Evolutionary conservation across 768 basidiomycete genomes (phyloP).

Genomic region (Amyloporia xantha): DNA sequence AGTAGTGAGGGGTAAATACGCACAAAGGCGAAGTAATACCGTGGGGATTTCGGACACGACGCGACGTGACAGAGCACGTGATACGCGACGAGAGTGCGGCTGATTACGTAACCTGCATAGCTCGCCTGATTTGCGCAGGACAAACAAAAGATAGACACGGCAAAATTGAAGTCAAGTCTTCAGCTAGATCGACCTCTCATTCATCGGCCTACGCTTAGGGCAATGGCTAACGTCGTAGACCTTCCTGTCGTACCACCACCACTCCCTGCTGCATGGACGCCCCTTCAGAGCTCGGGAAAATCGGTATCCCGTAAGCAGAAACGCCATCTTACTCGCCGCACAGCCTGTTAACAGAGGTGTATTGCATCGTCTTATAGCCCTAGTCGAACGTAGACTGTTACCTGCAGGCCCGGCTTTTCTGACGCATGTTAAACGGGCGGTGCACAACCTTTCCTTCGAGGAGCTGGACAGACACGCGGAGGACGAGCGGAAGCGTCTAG

Average conservation of each 20-base stretch:
- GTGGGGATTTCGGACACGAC: no score
- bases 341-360: slow-evolving; percentile 6
- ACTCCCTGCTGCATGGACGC: slow-evolving; percentile 38
- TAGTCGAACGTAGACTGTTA: slow-evolving; percentile 50
- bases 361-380: slow-evolving; percentile 25
- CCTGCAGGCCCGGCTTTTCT: slow-evolving; percentile 88
- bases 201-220: slow-evolving; percentile 4
- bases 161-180: no score
- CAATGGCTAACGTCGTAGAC: slow-evolving; percentile 25
- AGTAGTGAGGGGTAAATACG: no score
- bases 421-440: slow-evolving; percentile 67
- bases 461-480: slow-evolving; percentile 69
- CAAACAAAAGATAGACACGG: no score
- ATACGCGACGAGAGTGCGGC: no score
- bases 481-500: slow-evolving; percentile 44
- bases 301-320: slow-evolving; percentile 27
- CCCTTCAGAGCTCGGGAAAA: slow-evolving; percentile 31
- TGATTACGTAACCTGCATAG: no score
- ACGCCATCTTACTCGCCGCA: neutral
- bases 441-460: slow-evolving; percentile 74
- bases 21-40: no score
- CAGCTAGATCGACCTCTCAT: no score
- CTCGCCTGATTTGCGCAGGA: no score
- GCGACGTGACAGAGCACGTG: no score
- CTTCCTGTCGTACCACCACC: slow-evolving; percentile 37